Conservation (phyloP, 345 rosid genomes). For the Psidium friedrichsthalianum region DNA sequence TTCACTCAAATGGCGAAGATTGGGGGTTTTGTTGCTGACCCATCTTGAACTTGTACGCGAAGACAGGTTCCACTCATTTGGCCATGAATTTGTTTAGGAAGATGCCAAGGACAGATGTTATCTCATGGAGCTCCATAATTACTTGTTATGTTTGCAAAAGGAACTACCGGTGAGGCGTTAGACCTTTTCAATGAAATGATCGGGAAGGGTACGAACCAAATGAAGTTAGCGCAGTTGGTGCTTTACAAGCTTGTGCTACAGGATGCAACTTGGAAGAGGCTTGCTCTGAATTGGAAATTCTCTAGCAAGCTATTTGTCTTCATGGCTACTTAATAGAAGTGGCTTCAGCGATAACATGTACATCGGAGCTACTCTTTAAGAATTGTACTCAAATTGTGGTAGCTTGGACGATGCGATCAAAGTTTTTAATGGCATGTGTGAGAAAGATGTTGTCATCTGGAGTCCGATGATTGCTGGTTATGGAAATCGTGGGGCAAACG, state of each 20-base stretch:
- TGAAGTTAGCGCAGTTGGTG: constrained; percentile 25
- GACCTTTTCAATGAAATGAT: constrained; percentile 34
- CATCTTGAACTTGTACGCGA: constrained; percentile 38
- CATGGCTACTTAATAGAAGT: constrained; percentile 30
- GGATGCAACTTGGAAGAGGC: constrained; percentile 26
- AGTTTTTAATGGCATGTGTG: constrained; percentile 22
- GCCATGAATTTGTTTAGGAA: constrained; percentile 21
- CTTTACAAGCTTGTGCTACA: constrained; percentile 37
- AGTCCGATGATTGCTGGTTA: constrained; percentile 49
- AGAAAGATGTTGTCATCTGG: constrained; percentile 45
- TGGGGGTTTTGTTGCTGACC: constrained; percentile 15
- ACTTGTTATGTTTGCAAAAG: constrained; percentile 29
- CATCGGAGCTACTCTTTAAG: constrained; percentile 37
- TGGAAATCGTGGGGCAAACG: no score
- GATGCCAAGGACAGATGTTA: constrained; percentile 37
- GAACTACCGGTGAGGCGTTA: constrained; percentile 23
- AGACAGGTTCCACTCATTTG: constrained; percentile 16
- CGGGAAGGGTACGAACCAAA: constrained; percentile 18
- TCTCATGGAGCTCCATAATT: constrained; percentile 48
- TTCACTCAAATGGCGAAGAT: constrained; percentile 21
- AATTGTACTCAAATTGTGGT: constrained; percentile 51
- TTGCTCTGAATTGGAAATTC: constrained; percentile 37
- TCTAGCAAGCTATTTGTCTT: constrained; percentile 38
- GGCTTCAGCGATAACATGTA: constrained; percentile 31
- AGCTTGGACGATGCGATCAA: constrained; percentile 22